A percentile compares a stretch with the other conserved stretches of the same genome.
Evolutionary conservation across 257 asterid genomes (phyloP).

Genomic region (Solanum microdontum): DNA sequence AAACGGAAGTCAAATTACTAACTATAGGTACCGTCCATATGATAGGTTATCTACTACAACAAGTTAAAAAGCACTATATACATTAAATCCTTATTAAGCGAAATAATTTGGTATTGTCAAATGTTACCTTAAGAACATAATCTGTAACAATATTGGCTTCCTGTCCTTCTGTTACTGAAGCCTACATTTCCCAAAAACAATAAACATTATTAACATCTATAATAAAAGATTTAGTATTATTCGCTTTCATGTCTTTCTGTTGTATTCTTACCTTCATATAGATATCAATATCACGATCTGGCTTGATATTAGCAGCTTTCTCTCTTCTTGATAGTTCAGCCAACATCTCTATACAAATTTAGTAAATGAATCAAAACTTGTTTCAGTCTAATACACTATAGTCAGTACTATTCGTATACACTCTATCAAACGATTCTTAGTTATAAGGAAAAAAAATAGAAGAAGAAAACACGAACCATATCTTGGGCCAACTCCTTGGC

Average conservation of each 20-base stretch:
- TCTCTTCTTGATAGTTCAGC: constrained; percentile 33
- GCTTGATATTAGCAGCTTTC: constrained; percentile 27
- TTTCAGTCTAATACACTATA: background rate
- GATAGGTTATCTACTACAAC: background rate
- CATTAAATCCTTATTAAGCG: background rate
- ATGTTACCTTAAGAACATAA: constrained; percentile 22
- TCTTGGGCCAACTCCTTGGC: constrained; percentile 65
- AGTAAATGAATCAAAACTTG: no score
- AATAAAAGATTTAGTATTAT: background rate
- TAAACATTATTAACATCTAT: background rate
- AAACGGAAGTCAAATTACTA: background rate
- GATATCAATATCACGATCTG: constrained; percentile 29
- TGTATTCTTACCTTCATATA: constrained; percentile 25
- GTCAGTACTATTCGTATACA: background rate
- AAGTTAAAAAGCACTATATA: background rate
- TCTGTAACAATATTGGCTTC: constrained; percentile 28
- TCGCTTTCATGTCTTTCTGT: background rate
- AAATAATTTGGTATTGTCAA: background rate
- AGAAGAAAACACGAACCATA: constrained; percentile 28
- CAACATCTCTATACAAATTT: constrained; percentile 22
- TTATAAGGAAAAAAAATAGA: background rate
- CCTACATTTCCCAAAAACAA: constrained; percentile 4
- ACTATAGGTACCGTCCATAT: background rate
- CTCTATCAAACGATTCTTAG: background rate
- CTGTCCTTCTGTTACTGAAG: constrained; percentile 26